These are phyloP conservation scores for Mycena chlorophos DNA, from an alignment of 768 basidiomycete species.

Conservation along the genomic window DNA sequence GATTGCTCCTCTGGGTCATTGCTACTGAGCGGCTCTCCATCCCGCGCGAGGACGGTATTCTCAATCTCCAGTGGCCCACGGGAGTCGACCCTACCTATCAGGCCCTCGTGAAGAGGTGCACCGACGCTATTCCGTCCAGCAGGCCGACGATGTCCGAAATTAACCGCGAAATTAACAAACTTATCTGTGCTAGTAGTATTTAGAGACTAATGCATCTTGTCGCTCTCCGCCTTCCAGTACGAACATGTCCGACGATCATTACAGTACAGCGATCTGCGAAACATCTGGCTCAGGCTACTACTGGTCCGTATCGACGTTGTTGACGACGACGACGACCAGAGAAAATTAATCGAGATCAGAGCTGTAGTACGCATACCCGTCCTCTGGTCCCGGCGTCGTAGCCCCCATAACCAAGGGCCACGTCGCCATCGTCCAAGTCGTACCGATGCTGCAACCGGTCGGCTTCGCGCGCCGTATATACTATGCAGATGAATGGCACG, in stretches of 20 bases:
- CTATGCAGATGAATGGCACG: slow-evolving; percentile 6
- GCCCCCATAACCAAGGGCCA: not conserved
- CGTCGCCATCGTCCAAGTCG: not conserved
- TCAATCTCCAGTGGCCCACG: not conserved
- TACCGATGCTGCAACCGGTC: not conserved
- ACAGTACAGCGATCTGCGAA: too few relatives aligned
- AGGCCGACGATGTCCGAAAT: not conserved
- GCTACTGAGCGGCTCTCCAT: not conserved
- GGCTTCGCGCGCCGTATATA: not conserved
- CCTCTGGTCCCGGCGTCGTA: too few relatives aligned
- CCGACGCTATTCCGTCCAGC: not conserved
- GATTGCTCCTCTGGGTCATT: not conserved
- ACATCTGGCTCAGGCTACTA: too few relatives aligned
- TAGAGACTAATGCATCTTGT: too few relatives aligned
- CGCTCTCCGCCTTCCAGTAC: too few relatives aligned
- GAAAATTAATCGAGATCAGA: too few relatives aligned
- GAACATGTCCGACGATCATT: too few relatives aligned
- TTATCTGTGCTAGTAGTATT: too few relatives aligned
- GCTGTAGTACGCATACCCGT: too few relatives aligned
- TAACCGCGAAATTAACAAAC: too few relatives aligned
- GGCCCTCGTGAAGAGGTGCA: not conserved
- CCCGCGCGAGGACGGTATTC: not conserved
- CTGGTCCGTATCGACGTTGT: too few relatives aligned
- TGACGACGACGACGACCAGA: too few relatives aligned
- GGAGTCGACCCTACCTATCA: not conserved